These are phyloP conservation scores for Aspergillus affinis DNA, from an alignment of 495 filamentous ascomycete genomes.

Conservation along the genomic window DNA sequence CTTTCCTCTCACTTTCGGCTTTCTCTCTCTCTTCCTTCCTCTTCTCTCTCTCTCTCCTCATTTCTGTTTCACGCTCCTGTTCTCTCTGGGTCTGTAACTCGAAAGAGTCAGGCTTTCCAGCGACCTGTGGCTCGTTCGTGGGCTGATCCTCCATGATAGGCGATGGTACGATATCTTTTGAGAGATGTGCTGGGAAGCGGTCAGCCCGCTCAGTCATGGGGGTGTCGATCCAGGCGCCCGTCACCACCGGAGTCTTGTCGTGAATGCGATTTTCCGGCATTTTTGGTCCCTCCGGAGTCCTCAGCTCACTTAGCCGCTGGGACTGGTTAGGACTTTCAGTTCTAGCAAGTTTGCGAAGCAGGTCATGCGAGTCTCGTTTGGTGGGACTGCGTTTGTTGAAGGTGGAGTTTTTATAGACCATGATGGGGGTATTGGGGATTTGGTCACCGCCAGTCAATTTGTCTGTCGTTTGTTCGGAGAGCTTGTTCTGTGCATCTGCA, in stretches of 20 bases:
- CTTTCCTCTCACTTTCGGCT: slow-evolving; percentile 7
- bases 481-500: slow-evolving; percentile 24
- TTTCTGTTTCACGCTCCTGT: slow-evolving; percentile 2
- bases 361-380: slow-evolving; percentile 62
- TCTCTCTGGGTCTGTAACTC: not conserved
- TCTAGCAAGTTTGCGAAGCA: slow-evolving; percentile 63
- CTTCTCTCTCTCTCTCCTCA: not conserved
- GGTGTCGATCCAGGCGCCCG: slow-evolving; percentile 55
- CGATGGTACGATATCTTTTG: slow-evolving; percentile 27
- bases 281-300: slow-evolving; percentile 42
- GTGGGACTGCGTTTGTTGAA: slow-evolving; percentile 34
- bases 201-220: slow-evolving; percentile 44
- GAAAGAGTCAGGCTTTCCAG: not conserved
- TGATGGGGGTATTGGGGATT: slow-evolving; percentile 55
- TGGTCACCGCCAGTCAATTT: slow-evolving; percentile 34
- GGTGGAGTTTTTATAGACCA: slow-evolving; percentile 45
- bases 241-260: slow-evolving; percentile 50
- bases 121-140: not conserved
- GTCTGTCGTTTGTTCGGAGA: slow-evolving; percentile 24
- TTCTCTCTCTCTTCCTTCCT: not conserved
- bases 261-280: slow-evolving; percentile 38
- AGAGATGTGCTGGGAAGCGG: slow-evolving; percentile 31
- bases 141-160: slow-evolving; percentile 1
- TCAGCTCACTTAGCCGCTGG: slow-evolving; percentile 16
- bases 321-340: slow-evolving; percentile 50